A percentile compares a stretch with the other conserved stretches of the same genome.
phyloP scores from a whole-genome alignment of 2,329 filamentous ascomycete species.

The Graphilbum sp. region DNA sequence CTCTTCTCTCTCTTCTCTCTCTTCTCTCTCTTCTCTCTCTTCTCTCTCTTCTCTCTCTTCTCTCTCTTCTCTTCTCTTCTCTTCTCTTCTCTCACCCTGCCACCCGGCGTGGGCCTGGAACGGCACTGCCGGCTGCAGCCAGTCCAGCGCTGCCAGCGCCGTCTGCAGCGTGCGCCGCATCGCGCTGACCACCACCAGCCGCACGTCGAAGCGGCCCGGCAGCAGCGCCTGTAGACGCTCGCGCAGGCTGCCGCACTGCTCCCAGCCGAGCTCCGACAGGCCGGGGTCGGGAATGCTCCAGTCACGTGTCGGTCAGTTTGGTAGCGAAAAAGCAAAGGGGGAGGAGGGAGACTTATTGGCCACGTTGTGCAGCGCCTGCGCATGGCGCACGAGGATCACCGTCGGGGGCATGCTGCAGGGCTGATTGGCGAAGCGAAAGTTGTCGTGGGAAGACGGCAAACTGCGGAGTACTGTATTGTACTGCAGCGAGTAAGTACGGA shows the following conservation, averaged over 20 bases:
- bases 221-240: conserved; percentile 25
- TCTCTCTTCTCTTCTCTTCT: neutral
- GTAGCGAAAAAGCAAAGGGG: no score
- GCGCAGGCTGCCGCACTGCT: conserved; percentile 30
- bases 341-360: conserved; percentile 24
- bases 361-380: conserved; percentile 48
- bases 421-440: no score
- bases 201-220: conserved; percentile 25
- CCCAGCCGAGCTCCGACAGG: conserved; percentile 29
- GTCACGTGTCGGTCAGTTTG: no score
- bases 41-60: conserved; percentile 25
- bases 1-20: neutral
- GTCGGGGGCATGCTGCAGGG: conserved; percentile 29
- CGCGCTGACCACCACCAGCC: conserved; percentile 44
- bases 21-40: no score
- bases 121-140: conserved; percentile 35
- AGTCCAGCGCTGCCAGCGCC: conserved; percentile 38
- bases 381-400: conserved; percentile 78
- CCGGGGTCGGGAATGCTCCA: conserved; percentile 32
- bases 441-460: no score
- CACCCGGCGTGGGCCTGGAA: conserved; percentile 43
- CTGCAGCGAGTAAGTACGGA: no score
- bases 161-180: conserved; percentile 53
- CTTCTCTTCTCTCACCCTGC: conserved; percentile 33
- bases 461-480: no score